Base-by-base conservation (phyloP, 306 rosid species). In the Medicago ruthenica region DNA sequence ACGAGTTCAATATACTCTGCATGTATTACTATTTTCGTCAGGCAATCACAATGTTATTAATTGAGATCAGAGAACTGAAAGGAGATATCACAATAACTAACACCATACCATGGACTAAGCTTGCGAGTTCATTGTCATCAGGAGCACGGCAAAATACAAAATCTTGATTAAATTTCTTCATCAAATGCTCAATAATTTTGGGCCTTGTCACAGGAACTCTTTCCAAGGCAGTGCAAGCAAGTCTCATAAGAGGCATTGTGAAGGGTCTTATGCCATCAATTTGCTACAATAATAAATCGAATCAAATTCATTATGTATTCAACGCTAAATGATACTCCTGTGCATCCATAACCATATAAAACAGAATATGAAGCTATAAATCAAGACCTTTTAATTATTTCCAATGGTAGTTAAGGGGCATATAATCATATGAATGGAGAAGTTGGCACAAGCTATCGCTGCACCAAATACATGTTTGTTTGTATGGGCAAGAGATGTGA, bases 221-320 rank as follows among this genome's bases (percentile, higher is more conserved):
- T 85, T 92, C 99, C 81, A 89, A 58, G 44, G 97, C 97, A 9
- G 99, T 92, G 80, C 97, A 95, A 50, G 99, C 97, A 81, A 92
- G 92, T 81, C 80, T 87, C 97, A 90, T 95, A 1, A 90, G 96
- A 83, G 99, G 99, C 99, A 95, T 95, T 4, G 89, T 87, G 81
- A 90, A 95, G 55, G 99, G 97, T 77, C 99, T 92, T 75, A 95
- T 90, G 61, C 99, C 97, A 90, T 95, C 97, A 7, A 36, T 62
- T 83, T 81, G 87, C 97, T 95, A 85, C 87, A 85, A 74, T 8
- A 85, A 73, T 6, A 40, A 80, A 73, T 16, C 74, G 79, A 78
- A 27, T 27, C 74, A 81, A 78, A 27, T 27, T 58, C 71, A 70
- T 74, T 63, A 81, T 66, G 31, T 14, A 42, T 31, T 51, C 58